Evolutionary conservation across 2,329 filamentous ascomycete species (phyloP), one percentile per base, ranked within the genome.

Genomic region (Emmonsiellopsis sp.): DNA sequence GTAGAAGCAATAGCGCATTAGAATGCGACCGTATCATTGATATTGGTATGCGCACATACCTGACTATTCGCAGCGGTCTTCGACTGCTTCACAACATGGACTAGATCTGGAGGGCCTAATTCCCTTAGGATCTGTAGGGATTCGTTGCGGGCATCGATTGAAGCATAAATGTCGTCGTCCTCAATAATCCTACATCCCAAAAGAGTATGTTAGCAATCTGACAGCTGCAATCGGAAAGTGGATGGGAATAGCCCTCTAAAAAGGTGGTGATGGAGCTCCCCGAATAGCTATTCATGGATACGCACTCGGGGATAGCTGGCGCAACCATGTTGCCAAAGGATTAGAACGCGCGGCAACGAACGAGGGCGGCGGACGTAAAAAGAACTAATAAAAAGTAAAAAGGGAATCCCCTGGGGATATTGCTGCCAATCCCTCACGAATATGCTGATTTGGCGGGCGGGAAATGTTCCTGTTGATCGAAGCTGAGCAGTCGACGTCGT

Each of bases 21-120:
- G 38, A 15, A 35, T 43, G 32, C 40, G 30, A 7, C 13, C 11
- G 13, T 16, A 13, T 34, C 7, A 2, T 26, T 51, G 26, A 30
- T 15, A 37, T 43, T 10, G 13, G 13, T 10, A 26, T 13, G n/a
- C 13, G 31, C 20, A 46, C 31, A 30, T 69, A 82, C 79, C 75
- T 82, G 79, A 58, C 79, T 80, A 51, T 72, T 76, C 16, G 75
- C 68, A 52, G 77, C 77, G 67, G 82, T 82, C 64, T 79, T 74
- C 9, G 80, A 79, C 64, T 84, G 81, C 67, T 96, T 97, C 63
- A 95, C 82, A 54, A 98, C 81, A 73, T 98, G 93, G 40, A 97
- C 92, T 31, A 98, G 80, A 72, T 98, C 93, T 52, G 93, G 93
- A 30, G 93, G 93, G 42, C 93, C 93, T 54, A 98, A 82, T 78